phyloP scores from a whole-genome alignment of 192 early-diverging fungal genomes.

The Geranomyces variabilis region DNA sequence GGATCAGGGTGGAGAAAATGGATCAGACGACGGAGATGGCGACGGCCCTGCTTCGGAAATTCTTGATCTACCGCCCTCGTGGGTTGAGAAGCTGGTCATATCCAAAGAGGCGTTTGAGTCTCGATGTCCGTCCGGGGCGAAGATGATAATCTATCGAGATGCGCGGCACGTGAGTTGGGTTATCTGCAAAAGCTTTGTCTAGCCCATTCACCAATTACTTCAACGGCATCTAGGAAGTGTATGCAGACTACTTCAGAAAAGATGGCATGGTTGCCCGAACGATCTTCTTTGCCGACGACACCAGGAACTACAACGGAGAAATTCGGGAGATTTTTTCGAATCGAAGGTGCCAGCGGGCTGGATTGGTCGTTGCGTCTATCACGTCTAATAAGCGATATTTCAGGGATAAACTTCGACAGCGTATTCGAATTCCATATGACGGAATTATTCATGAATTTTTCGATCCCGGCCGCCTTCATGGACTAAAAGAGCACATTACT shows the following conservation, averaged over 20 bases:
- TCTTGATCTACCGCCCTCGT: slow-evolving; percentile 59
- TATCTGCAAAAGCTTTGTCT: neutral
- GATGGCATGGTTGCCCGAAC: slow-evolving; percentile 63
- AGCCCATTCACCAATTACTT: neutral
- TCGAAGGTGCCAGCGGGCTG: slow-evolving; percentile 38
- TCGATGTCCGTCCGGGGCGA: slow-evolving; percentile 55
- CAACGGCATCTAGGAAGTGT: slow-evolving; percentile 45
- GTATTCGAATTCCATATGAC: slow-evolving; percentile 48
- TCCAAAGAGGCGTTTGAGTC: slow-evolving; percentile 57
- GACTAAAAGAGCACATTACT: slow-evolving; percentile 59
- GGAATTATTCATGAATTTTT: slow-evolving; percentile 57
- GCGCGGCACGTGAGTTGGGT: slow-evolving; percentile 37
- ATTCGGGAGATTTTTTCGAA: slow-evolving; percentile 56
- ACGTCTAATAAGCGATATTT: neutral
- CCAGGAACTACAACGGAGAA: slow-evolving; percentile 48
- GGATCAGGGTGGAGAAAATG: slow-evolving; percentile 43
- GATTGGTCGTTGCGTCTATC: neutral
- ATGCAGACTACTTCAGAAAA: slow-evolving; percentile 59
- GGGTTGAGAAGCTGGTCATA: slow-evolving; percentile 54
- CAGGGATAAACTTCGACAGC: slow-evolving; percentile 57
- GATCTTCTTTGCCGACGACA: slow-evolving; percentile 54
- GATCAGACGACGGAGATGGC: slow-evolving; percentile 48
- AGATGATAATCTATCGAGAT: slow-evolving; percentile 53
- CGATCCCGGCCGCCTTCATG: slow-evolving; percentile 55
- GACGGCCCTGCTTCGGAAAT: slow-evolving; percentile 41